Conservation (phyloP, 305 asterid species). For the Fraxinus floribunda region DNA sequence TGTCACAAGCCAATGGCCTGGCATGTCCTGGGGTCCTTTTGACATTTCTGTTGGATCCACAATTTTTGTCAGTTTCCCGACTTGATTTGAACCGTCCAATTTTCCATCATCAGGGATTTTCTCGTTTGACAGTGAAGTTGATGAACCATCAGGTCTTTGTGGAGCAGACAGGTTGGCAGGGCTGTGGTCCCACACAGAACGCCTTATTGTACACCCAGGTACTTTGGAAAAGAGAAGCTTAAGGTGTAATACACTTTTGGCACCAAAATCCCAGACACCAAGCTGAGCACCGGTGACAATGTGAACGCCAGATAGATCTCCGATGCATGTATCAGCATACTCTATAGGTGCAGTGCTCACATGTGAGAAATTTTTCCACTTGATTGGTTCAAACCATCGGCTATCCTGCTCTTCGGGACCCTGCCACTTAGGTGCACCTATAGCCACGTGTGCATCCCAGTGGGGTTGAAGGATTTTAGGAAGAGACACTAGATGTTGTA, state of each 20-base stretch:
- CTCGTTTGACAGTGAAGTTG: slow-evolving; percentile 37
- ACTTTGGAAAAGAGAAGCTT: slow-evolving; percentile 92
- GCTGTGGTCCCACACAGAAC: slow-evolving; percentile 98
- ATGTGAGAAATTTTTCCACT: slow-evolving; percentile 95
- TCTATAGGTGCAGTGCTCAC: slow-evolving; percentile 98
- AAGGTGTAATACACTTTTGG: slow-evolving; percentile 83
- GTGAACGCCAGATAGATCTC: slow-evolving; percentile 94
- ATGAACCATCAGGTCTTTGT: slow-evolving; percentile 60
- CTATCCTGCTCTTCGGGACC: slow-evolving; percentile 99
- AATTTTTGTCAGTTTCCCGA: slow-evolving; percentile 56
- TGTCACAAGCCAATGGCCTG: slow-evolving; percentile 96
- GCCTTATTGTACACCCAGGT: slow-evolving; percentile 95
- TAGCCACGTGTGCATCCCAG: slow-evolving; percentile 94
- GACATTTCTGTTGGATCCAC: slow-evolving; percentile 96
- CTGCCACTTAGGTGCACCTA: slow-evolving; percentile 96
- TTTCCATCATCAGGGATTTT: slow-evolving; percentile 6
- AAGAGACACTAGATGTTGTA: slow-evolving; percentile 88
- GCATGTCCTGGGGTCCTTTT: slow-evolving; percentile 95
- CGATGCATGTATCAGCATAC: slow-evolving; percentile 75
- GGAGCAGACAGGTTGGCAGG: slow-evolving; percentile 42
- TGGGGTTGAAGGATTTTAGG: slow-evolving; percentile 97
- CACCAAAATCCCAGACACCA: slow-evolving; percentile 95
- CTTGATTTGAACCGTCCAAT: slow-evolving; percentile 23
- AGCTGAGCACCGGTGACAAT: slow-evolving; percentile 96
- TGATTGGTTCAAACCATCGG: slow-evolving; percentile 98